Evolutionary conservation across 1,139 yeast genomes (phyloP).

Genomic region (Tardiomyces blankii): DNA sequence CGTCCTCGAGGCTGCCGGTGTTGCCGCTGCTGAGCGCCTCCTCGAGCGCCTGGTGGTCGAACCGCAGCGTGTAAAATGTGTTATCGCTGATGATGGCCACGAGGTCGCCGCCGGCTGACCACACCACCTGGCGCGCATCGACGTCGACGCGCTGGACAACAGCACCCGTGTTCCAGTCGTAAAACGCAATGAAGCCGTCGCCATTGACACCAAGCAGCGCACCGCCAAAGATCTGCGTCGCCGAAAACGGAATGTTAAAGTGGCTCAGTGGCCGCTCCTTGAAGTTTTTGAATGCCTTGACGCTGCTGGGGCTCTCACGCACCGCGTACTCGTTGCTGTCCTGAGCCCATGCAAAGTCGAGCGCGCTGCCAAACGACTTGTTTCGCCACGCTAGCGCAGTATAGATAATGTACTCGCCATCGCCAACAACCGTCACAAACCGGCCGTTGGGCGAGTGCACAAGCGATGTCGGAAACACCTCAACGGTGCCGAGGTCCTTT

Average conservation of each 20-base stretch:
- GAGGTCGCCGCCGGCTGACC: slow-evolving; percentile 93
- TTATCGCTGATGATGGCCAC: slow-evolving; percentile 68
- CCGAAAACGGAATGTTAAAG: slow-evolving; percentile 46
- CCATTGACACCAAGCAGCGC: slow-evolving; percentile 68
- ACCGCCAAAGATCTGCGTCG: slow-evolving; percentile 81
- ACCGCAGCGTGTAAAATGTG: slow-evolving; percentile 72
- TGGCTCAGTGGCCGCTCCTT: slow-evolving; percentile 62
- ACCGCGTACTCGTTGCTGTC: slow-evolving; percentile 84
- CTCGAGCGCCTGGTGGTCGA: slow-evolving; percentile 54
- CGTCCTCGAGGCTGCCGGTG: slow-evolving; percentile 5
- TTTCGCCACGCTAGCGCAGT: slow-evolving; percentile 98
- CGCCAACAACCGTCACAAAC: slow-evolving; percentile 94
- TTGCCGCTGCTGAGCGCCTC: slow-evolving; percentile 47
- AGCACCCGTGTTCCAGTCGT: slow-evolving; percentile 85
- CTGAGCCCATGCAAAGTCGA: slow-evolving; percentile 90
- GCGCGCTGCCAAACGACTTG: slow-evolving; percentile 81
- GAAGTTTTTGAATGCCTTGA: slow-evolving; percentile 72
- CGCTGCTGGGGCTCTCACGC: slow-evolving; percentile 54
- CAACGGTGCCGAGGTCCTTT: slow-evolving; percentile 86
- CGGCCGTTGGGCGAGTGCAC: slow-evolving; percentile 95
- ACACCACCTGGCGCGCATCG: slow-evolving; percentile 55
- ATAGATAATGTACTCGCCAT: slow-evolving; percentile 93
- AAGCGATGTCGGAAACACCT: slow-evolving; percentile 79
- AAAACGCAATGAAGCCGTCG: slow-evolving; percentile 75
- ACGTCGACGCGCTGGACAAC: slow-evolving; percentile 79